Base-by-base conservation (phyloP, 768 basidiomycete species). In the Cystobasidiopsis lactophilus region DNA sequence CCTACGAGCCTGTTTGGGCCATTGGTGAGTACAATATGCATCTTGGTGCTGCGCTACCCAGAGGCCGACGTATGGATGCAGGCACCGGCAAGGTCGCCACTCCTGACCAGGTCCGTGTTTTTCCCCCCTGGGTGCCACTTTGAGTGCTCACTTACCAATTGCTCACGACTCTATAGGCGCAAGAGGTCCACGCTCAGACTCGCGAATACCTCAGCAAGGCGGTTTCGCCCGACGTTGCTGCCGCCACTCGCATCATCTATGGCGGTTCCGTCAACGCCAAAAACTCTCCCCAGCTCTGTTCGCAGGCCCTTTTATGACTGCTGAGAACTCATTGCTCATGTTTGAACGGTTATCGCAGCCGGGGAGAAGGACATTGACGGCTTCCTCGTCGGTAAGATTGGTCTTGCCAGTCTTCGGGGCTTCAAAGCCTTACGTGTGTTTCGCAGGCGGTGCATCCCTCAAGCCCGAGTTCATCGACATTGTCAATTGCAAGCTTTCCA, bases 1-100 rank as follows among this genome's bases (percentile, higher is more conserved):
- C 93, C 19, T 98, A 89, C 67, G 85, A 91, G 67, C 85, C 88
- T 40, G 85, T 96, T 18, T 96, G 93, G 91, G 91, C 93, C 31
- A 96, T 96, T 66, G 93, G 93, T 41, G 43, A 24, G 53, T 48
- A 43, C 23, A 39, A 18, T 19, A 19, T 9, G 27, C 38, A 30
- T n/a, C n/a, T n/a, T n/a, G n/a, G n/a, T n/a, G n/a, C n/a, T n/a
- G n/a, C n/a, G n/a, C n/a, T n/a, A 18, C n/a, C 3, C 31, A 38
- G 5, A 27, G 14, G 35, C 40, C 38, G 11, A 13, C 35, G 13
- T 7, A 10, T 4, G n/a, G 5, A 21, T 5, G n/a, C 40, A 33
- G 38, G 26, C 30, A 95, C 91, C 13, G 91, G 91, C 58, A 91
- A 82, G 67, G 89, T 93, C 50, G 91, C 91, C 41, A 84, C 84